These are phyloP conservation scores for Aspergillus nomiae DNA, from an alignment of 2,329 filamentous ascomycete species.

Conservation along the genomic window DNA sequence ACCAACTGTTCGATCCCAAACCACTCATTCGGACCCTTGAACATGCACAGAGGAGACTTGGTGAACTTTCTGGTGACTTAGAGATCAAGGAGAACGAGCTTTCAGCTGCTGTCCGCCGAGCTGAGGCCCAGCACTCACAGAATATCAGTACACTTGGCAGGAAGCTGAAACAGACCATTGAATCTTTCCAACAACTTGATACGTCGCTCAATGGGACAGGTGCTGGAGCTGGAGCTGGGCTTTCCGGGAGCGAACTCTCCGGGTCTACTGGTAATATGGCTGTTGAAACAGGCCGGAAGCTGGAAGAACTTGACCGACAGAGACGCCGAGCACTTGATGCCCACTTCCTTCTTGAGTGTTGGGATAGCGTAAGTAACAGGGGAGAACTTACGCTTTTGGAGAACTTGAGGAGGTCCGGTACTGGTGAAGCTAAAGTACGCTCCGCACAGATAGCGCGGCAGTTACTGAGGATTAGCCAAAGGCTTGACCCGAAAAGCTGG, in stretches of 20 bases:
- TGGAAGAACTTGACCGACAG: conserved; percentile 94
- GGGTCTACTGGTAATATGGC: conserved; percentile 77
- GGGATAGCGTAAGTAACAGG: conserved; percentile 90
- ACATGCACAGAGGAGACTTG: conserved; percentile 57
- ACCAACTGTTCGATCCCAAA: conserved; percentile 82
- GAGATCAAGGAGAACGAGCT: conserved; percentile 90
- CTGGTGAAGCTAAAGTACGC: conserved; percentile 87
- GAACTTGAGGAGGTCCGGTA: conserved; percentile 80
- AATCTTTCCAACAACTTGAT: conserved; percentile 88
- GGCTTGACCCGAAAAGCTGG: conserved; percentile 79
- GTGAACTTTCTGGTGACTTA: conserved; percentile 70
- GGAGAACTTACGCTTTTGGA: conserved; percentile 86
- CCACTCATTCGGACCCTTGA: conserved; percentile 96
- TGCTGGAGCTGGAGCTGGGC: conserved; percentile 6
- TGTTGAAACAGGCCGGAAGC: conserved; percentile 88
- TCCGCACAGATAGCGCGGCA: conserved; percentile 94
- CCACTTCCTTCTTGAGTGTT: conserved; percentile 93
- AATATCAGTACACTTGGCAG: conserved; percentile 84
- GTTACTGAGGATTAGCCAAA: conserved; percentile 88
- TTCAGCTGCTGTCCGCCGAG: conserved; percentile 82
- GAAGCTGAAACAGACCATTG: conserved; percentile 89
- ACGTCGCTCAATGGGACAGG: conserved; percentile 70
- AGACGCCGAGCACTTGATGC: conserved; percentile 86
- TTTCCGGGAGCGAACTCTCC: conserved; percentile 30
- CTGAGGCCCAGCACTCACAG: conserved; percentile 87